phyloP scores from a whole-genome alignment of 305 asterid genomes.

The Ilex paraguariensis region DNA sequence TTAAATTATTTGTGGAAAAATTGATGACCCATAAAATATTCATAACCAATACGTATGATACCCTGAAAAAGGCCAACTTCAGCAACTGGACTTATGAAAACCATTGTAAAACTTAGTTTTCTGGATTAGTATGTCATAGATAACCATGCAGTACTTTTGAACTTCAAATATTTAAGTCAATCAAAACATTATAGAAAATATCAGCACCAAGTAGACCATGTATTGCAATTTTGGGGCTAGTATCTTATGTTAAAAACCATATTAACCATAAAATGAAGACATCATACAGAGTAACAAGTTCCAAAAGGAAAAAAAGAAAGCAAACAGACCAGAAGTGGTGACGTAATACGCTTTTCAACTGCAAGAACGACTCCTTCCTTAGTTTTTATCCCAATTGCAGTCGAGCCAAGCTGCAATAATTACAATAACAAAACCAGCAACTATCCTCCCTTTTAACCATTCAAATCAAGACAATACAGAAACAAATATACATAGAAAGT shows the following conservation, averaged over 20 bases:
- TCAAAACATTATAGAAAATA: too few relatives aligned
- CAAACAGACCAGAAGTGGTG: constrained; percentile 65
- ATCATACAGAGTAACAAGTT: background rate
- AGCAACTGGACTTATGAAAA: too few relatives aligned
- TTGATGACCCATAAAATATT: too few relatives aligned
- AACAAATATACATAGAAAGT: background rate
- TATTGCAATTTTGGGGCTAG: background rate
- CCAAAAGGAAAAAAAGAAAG: background rate
- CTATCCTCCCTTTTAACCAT: background rate
- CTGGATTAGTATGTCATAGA: too few relatives aligned
- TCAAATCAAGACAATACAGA: background rate
- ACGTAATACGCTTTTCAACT: constrained; percentile 88
- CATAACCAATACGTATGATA: too few relatives aligned
- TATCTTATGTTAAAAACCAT: too few relatives aligned
- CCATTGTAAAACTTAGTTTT: too few relatives aligned
- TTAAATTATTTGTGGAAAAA: too few relatives aligned
- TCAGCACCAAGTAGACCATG: background rate
- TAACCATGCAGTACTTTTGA: too few relatives aligned
- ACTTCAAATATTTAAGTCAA: too few relatives aligned
- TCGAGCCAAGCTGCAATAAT: constrained; percentile 67
- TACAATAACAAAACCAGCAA: constrained; percentile 1
- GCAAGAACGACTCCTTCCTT: constrained; percentile 91
- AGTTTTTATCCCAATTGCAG: constrained; percentile 83
- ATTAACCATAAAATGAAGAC: background rate
- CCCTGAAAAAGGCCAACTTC: too few relatives aligned